Percentiles rank a stretch among this genome's conserved stretches.
Evolutionary conservation across 192 early-diverging fungal species (phyloP).

Genomic region (Cladochytrium replicatum): DNA sequence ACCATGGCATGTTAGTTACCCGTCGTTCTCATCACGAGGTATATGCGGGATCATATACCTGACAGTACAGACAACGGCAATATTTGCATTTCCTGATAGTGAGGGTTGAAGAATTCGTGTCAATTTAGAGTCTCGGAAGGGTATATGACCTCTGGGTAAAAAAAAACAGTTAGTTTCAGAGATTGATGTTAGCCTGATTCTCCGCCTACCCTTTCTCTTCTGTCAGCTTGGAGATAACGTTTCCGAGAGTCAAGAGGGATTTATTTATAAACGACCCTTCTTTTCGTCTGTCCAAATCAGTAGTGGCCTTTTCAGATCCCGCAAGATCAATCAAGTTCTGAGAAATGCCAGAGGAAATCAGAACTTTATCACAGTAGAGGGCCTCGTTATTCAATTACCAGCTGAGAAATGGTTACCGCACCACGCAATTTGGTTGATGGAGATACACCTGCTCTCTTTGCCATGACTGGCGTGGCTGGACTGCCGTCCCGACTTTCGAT

Average conservation of each 20-base stretch:
- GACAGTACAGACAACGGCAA: conserved; percentile 88
- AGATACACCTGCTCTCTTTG: no score
- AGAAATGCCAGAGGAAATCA: conserved; percentile 16
- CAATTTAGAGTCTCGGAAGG: conserved; percentile 94
- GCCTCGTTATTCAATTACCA: conserved; percentile 48
- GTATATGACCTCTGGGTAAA: no score
- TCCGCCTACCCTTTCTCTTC: conserved; percentile 39
- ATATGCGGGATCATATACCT: conserved; percentile 2
- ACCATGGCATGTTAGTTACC: no score
- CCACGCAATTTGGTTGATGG: no score
- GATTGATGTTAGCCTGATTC: no score
- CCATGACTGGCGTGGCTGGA: no score
- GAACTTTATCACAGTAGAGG: conserved; percentile 11
- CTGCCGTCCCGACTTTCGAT: no score
- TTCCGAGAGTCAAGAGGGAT: conserved; percentile 77
- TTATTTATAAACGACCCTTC: conserved; percentile 98
- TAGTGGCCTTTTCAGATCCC: conserved; percentile 80
- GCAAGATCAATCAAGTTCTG: conserved; percentile 88
- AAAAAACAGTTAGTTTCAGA: no score
- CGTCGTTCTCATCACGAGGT: no score
- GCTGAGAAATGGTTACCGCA: no score
- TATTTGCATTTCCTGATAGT: conserved; percentile 78
- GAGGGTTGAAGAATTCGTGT: conserved; percentile 91
- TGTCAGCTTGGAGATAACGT: conserved; percentile 85
- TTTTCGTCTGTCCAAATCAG: conserved; percentile 68